phyloP scores from a whole-genome alignment of 2,329 filamentous ascomycete genomes.

The Capronia coronata region DNA sequence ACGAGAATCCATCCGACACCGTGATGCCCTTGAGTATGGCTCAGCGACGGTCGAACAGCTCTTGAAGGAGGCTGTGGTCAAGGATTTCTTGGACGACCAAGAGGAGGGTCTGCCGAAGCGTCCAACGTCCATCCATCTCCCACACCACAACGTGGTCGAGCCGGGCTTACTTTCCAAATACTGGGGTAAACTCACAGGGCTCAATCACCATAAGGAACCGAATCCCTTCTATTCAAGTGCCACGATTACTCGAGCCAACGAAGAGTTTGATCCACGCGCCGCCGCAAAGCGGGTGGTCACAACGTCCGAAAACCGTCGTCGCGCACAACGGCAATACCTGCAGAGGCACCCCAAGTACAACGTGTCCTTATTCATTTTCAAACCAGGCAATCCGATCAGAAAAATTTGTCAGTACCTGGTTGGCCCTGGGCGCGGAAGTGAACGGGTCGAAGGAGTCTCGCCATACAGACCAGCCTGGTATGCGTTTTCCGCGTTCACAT shows the following conservation, averaged over 20 bases:
- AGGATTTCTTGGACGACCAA: constrained; percentile 82
- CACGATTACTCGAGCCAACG: constrained; percentile 62
- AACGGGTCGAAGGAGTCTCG: constrained; percentile 81
- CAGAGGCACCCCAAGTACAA: constrained; percentile 85
- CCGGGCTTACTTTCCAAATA: constrained; percentile 54
- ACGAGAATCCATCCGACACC: constrained; percentile 55
- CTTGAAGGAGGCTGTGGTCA: constrained; percentile 89
- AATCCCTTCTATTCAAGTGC: constrained; percentile 93
- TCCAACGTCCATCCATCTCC: constrained; percentile 29
- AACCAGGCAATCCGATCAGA: constrained; percentile 68
- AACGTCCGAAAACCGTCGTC: constrained; percentile 73
- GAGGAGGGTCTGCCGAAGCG: constrained; percentile 33
- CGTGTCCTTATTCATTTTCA: constrained; percentile 81
- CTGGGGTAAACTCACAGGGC: constrained; percentile 55
- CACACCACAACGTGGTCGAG: constrained; percentile 43
- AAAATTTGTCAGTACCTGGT: constrained; percentile 82
- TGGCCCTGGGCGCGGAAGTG: constrained; percentile 77
- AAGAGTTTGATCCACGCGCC: constrained; percentile 72
- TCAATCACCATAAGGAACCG: constrained; percentile 62
- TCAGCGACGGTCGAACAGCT: constrained; percentile 92
- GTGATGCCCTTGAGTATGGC: constrained; percentile 85
- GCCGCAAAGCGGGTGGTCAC: constrained; percentile 88
- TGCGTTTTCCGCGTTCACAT: constrained; percentile 85
- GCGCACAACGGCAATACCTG: constrained; percentile 85
- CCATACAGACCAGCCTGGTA: constrained; percentile 91